Evolutionary conservation across 2,329 filamentous ascomycete genomes (phyloP), one percentile per base, ranked within the genome.

Genomic region (Fusarium penzigii): DNA sequence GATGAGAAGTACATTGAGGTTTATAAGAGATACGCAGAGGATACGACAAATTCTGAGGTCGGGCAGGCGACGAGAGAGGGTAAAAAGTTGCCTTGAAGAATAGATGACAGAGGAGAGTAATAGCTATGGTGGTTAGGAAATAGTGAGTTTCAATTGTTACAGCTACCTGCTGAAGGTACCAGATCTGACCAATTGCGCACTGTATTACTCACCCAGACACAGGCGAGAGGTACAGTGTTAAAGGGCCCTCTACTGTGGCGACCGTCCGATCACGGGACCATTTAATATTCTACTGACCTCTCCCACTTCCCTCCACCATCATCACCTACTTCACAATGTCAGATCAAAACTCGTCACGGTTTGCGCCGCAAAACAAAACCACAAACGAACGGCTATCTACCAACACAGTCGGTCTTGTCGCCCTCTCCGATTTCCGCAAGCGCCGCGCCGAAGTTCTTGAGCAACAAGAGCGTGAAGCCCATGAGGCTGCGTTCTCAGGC

Each of bases 401-500:
- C 48, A 86, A 91, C 66, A 96, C 91, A 0, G 92, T 97, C 60
- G 94, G 94, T 39, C 86, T 99, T 3, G 93, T 97, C 48, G 85
- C 90, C 52, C 86, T 97, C 41, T 91, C 90, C 59, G 94, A 97
- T 69, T 97, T 96, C 72, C 91, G 93, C 72, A 97, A 99, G 76
- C 87, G 94, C 53, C 90, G 93, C 72, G 92, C 92, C 63, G 91
- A 97, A 72, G 90, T 92, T n/a, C 78, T 96, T 44, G 93, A 97
- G 71, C 87, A 90, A 68, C 93, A 94, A 67, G 90, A 94, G 67
- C 84, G 89, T 65, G 90, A 94, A 65, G 87, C 84, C 12, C 85
- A 86, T 66, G 88, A 90, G 60, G 80, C 67, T 38, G 77, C 82
- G 25, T 67, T 81, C 49, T 70, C 72, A 49, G 69, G 68, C 59